Base-by-base conservation (phyloP, 345 rosid species). In the Lepidium sativum region DNA sequence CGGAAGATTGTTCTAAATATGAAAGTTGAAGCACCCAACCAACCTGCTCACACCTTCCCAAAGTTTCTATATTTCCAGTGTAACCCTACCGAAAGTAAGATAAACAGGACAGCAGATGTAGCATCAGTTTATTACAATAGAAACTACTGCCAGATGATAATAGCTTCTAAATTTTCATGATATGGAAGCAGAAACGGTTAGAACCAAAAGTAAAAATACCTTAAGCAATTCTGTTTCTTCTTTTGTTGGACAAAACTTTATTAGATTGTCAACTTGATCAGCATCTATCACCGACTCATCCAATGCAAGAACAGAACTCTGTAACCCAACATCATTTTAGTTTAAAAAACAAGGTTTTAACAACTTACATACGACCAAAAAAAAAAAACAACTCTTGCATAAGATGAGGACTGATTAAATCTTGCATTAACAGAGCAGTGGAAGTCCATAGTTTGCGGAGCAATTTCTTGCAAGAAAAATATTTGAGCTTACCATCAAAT, bases 21-120 rank as follows among this genome's bases (percentile, higher is more conserved):
- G 31, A 67, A 70, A n/a, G 52, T 32, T 33, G 58, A 51, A 54
- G 41, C 39, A 66, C 25, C 20, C 7, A 41, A 78, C 82, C 27
- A 23, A 84, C 96, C 82, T 86, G 86, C 67, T 89, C 94, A 75
- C 96, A 89, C 69, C 81, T 84, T 59, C 96, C 96, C 81, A 89
- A 77, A 62, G 76, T 83, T 55, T 80, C 89, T 73, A 60, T 79
- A 68, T 84, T 62, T 60, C 92, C 89, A 23, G 68, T 80, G 69
- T 80, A 84, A 38, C 80, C 82, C 96, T 86, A 83, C 44, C 12
- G 59, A 67, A 55, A 49, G 64, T 15, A 68, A 70, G 34, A 69
- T 39, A 65, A 43, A n/a, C 38, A 65, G n/a, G 16, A 37, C 29
- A 68, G n/a, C 55, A 59, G 32, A 69, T 62, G 48, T 52, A 42